phyloP scores from a whole-genome alignment of 352 stramenopile species.

The Phytophthora idaei region DNA sequence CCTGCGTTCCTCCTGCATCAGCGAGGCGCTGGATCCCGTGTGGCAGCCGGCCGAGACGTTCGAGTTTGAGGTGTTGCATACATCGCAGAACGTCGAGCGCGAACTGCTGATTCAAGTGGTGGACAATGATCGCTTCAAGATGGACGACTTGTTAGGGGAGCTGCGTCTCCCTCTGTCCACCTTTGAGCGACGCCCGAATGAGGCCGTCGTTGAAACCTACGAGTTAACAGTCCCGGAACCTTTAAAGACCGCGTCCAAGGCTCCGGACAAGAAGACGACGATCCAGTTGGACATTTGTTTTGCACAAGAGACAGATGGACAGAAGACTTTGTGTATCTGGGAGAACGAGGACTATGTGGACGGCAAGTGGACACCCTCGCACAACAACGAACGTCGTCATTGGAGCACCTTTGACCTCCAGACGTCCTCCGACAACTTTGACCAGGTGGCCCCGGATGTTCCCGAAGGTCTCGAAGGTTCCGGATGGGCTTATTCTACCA shows the following conservation, averaged over 20 bases:
- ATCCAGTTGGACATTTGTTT: slow-evolving; percentile 44
- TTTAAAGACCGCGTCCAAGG: slow-evolving; percentile 44
- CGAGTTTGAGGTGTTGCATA: slow-evolving; percentile 67
- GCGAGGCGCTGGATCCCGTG: slow-evolving; percentile 58
- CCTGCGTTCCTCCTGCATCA: slow-evolving; percentile 57
- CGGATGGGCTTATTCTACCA: slow-evolving; percentile 71
- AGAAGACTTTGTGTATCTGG: slow-evolving; percentile 65
- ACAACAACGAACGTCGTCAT: slow-evolving; percentile 58
- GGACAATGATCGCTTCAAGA: slow-evolving; percentile 73
- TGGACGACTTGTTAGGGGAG: slow-evolving; percentile 65
- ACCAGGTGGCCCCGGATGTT: slow-evolving; percentile 64
- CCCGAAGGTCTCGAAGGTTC: slow-evolving; percentile 55
- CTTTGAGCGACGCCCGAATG: slow-evolving; percentile 56
- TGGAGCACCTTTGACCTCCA: slow-evolving; percentile 67
- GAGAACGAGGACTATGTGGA: slow-evolving; percentile 70
- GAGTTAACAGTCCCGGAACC: slow-evolving; percentile 50
- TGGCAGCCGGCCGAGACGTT: slow-evolving; percentile 80
- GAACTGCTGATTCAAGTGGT: slow-evolving; percentile 64
- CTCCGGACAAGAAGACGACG: slow-evolving; percentile 52
- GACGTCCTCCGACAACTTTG: slow-evolving; percentile 66
- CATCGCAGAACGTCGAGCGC: slow-evolving; percentile 25
- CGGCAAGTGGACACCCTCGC: slow-evolving; percentile 48
- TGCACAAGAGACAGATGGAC: slow-evolving; percentile 50
- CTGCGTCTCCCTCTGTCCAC: slow-evolving; percentile 54
- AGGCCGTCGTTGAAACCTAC: slow-evolving; percentile 56